These are phyloP conservation scores for Stygiomarasmius scandens DNA, from an alignment of 1,284 basidiomycete genomes.

Conservation along the genomic window DNA sequence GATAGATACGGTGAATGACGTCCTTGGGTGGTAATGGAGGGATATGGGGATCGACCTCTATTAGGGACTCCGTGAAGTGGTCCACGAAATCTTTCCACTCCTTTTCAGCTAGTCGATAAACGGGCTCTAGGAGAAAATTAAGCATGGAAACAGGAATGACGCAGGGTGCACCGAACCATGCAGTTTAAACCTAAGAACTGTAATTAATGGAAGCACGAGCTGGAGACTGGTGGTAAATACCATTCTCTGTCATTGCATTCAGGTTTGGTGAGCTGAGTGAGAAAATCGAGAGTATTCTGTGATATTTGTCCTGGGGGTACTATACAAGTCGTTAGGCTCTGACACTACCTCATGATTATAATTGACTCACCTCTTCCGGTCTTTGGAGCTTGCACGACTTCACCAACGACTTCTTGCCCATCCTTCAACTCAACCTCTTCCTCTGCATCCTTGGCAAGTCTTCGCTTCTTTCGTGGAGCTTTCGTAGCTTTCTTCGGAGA, in stretches of 20 bases:
- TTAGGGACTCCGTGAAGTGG: constrained; percentile 64
- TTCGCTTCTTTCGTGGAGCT: constrained; percentile 27
- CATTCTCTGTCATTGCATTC: constrained; percentile 87
- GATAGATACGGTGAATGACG: constrained; percentile 82
- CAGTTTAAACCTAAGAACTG: constrained; percentile 66
- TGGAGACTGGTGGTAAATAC: constrained; percentile 44
- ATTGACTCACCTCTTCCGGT: constrained; percentile 70
- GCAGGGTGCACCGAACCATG: constrained; percentile 47
- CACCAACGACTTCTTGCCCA: constrained; percentile 71
- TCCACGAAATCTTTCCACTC: constrained; percentile 89
- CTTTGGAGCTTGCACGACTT: constrained; percentile 74
- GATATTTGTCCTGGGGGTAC: constrained; percentile 88
- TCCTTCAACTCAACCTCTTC: constrained; percentile 56
- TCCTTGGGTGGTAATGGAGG: constrained; percentile 87
- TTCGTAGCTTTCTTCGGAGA: constrained; percentile 32
- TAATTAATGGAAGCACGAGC: constrained; percentile 4
- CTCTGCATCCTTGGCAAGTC: constrained; percentile 34
- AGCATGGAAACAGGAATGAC: neutral
- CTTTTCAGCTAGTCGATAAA: constrained; percentile 80
- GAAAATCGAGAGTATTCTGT: constrained; percentile 80
- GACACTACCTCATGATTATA: neutral
- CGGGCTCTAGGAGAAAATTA: constrained; percentile 58
- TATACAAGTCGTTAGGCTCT: constrained; percentile 26
- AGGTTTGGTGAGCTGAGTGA: constrained; percentile 71
- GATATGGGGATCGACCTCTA: constrained; percentile 77